phyloP scores from a whole-genome alignment of 345 rosid species.

The Trapa bicornis region DNA sequence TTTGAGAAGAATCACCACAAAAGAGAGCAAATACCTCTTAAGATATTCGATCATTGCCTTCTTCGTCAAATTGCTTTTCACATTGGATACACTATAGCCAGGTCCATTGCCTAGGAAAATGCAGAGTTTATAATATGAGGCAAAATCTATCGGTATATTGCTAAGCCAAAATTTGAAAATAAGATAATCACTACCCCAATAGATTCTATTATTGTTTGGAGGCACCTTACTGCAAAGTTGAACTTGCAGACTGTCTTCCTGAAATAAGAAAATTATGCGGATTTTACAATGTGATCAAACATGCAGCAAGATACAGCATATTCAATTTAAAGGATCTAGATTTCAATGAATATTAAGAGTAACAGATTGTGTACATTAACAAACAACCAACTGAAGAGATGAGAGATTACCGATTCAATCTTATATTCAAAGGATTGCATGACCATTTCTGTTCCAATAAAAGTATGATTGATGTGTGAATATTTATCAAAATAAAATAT shows the following conservation, averaged over 20 bases:
- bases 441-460: too few relatives aligned
- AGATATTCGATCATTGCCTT: conserved; percentile 67
- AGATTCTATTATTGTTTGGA: conserved; percentile 55
- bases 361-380: background rate
- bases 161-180: background rate
- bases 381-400: background rate
- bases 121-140: background rate
- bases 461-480: too few relatives aligned
- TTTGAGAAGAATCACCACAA: background rate
- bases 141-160: background rate
- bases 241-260: conserved; percentile 75
- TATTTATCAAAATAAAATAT: too few relatives aligned
- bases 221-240: conserved; percentile 72
- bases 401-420: too few relatives aligned
- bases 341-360: background rate
- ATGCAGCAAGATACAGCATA: background rate
- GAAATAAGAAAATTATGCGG: conserved; percentile 10
- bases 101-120: conserved; percentile 33
- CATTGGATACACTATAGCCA: conserved; percentile 43
- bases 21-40: conserved; percentile 35
- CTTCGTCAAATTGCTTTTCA: conserved; percentile 81
- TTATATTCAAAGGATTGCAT: too few relatives aligned
- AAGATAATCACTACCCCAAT: conserved; percentile 15
- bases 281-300: conserved; percentile 5
- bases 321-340: background rate